Evolutionary conservation across 805 yeast genomes (phyloP), one percentile per base, ranked within the genome.

Genomic region (Tetrapisispora arboricola): DNA sequence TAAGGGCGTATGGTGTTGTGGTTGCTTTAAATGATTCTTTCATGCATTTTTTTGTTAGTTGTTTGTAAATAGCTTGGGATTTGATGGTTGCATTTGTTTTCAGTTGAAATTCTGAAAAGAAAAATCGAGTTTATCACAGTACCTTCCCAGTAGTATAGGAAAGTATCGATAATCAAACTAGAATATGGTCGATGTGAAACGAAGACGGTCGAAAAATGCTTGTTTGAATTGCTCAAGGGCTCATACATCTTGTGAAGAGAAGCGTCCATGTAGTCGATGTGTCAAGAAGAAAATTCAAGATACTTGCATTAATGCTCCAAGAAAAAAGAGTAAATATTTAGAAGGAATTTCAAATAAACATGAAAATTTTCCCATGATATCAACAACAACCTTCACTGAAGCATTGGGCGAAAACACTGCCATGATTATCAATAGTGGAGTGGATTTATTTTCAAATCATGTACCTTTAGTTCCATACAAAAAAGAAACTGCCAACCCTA

Each of bases 211-310:
- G 0, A 69, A 79, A 7, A 69, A 94, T 42, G 97, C 98, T 5
- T 90, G 98, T 51, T 75, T 76, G 31, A 92, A 88, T 62, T 90
- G 98, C 57, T 87, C 88, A 45, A 75, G 78, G 51, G 84, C 94
- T 2, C 98, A 90, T 59, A 76, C 88, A 70, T 84, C 96, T 0
- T 90, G 98, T 60, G 96, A 88, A 51, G 75, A 78, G 20, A 58
- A 60, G 56, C 74, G 95, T 29, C 95, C 95, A 0, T 90, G 98
- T 54, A 71, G 72, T 41, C 61, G 95, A 38, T 90, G 98, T 60
- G 58, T 81, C 3, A 68, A 68, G 22, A 70, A 86, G 53, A 90
- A 88, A 0, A 62, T 86, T 13, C 72, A 70, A 1, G 72, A 66
- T 13, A 68, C 84, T 0, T 90, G 97, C 63, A 75, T 75, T 25